These are phyloP conservation scores for Blastobotrys proliferans DNA, from an alignment of 1,139 yeast species.

Conservation along the genomic window DNA sequence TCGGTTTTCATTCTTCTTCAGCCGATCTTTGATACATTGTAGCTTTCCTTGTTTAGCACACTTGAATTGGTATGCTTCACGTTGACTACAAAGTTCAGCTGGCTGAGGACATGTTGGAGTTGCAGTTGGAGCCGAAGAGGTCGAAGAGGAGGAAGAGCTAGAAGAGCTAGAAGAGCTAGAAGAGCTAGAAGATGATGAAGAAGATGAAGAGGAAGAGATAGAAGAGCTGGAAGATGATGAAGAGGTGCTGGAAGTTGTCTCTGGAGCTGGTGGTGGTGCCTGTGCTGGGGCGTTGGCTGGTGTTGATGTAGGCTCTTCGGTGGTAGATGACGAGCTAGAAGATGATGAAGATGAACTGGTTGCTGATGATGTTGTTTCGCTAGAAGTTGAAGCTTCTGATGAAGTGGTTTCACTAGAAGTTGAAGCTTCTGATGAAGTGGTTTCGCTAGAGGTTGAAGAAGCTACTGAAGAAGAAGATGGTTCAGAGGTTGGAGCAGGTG, in stretches of 20 bases:
- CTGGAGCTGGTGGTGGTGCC: no score
- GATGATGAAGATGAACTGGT: background rate
- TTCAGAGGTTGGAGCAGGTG: background rate
- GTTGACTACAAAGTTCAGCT: background rate
- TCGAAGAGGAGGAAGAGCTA: no score
- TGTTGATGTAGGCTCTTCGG: no score
- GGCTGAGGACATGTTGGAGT: background rate
- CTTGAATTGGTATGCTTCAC: background rate
- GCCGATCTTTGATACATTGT: slow-evolving; percentile 1
- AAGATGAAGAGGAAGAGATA: no score
- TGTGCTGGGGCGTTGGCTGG: no score
- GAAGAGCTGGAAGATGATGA: background rate
- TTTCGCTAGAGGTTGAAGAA: background rate
- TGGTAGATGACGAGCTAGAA: background rate
- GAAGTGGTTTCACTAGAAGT: background rate
- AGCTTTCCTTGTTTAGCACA: slow-evolving; percentile 1
- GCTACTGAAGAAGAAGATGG: background rate
- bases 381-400: background rate
- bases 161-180: no score
- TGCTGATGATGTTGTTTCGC: no score
- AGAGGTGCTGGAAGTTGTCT: background rate
- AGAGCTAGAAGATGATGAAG: background rate
- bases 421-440: background rate
- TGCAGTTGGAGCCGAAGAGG: no score
- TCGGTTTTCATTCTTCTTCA: background rate